Conservation (phyloP, 1,284 basidiomycete species). For the Cutaneotrichosporon sp. region DNA sequence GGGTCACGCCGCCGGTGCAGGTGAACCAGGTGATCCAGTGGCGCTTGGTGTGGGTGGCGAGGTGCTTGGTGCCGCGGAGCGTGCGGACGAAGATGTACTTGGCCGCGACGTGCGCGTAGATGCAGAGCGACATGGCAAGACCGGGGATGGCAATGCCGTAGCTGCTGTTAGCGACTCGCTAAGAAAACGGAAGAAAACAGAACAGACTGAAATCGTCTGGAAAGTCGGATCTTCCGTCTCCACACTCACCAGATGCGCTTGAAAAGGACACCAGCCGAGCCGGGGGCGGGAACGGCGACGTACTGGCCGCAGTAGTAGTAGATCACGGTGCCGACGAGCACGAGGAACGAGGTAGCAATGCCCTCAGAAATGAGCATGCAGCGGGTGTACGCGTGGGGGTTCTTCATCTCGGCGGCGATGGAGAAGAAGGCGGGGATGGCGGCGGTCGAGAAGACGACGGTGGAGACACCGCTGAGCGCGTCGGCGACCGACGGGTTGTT, state of each 20-base stretch:
- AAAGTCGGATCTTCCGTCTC: too few relatives aligned
- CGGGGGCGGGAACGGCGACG: constrained; percentile 37
- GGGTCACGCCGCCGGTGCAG: constrained; percentile 21
- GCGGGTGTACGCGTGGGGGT: constrained; percentile 35
- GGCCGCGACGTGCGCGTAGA: constrained; percentile 23
- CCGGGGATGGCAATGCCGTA: constrained; percentile 51
- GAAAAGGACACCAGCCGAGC: constrained; percentile 37
- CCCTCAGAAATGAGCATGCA: constrained; percentile 29
- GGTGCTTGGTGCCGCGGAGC: constrained; percentile 39
- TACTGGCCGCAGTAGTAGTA: constrained; percentile 35
- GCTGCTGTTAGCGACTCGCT: constrained; percentile 37
- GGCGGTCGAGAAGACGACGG: constrained; percentile 33
- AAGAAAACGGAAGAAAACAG: too few relatives aligned
- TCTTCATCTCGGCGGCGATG: constrained; percentile 46
- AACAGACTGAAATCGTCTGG: too few relatives aligned
- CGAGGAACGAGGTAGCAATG: constrained; percentile 17
- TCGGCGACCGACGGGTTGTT: constrained; percentile 31
- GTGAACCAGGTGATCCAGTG: constrained; percentile 45
- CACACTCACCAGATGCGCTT: constrained; percentile 28
- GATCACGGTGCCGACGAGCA: constrained; percentile 17
- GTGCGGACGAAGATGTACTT: constrained; percentile 42
- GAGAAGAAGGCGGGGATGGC: constrained; percentile 34
- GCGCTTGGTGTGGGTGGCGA: constrained; percentile 32
- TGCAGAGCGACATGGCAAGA: constrained; percentile 22
- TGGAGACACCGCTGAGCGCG: constrained; percentile 36